Base-by-base conservation (phyloP, 2,329 filamentous ascomycete species). In the Cordyceps pruinosa region DNA sequence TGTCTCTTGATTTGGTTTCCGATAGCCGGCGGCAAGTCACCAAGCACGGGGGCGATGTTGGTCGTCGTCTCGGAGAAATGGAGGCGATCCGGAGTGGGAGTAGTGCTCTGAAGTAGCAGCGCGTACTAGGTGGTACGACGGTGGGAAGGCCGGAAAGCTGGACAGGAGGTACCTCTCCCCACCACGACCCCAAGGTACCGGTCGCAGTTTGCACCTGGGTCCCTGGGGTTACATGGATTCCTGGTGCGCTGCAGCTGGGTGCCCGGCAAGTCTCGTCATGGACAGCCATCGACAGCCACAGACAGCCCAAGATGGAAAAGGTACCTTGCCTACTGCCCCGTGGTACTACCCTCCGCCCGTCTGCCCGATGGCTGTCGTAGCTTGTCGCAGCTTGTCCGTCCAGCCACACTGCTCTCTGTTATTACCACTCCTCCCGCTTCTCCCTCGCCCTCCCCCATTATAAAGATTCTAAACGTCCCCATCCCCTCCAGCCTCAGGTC, bases 391-490 rank as follows among this genome's bases (percentile, higher is more conserved):
- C n/a, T 47, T 32, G 32, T 52, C 51, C 28, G 51, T 35, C 39
- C 46, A 54, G 51, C 28, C 19, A 25, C 46, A 44, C 12, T 8
- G 15, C 17, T 45, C 21, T 25, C 39, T 32, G 30, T 32, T 32
- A 6, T n/a, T n/a, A n/a, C 10, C 21, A 42, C n/a, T 25, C 28
- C 32, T n/a, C n/a, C n/a, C n/a, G n/a, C 23, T 17, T 23, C n/a
- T 25, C 19, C 37, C 47, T n/a, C 32, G 12, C 12, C 17, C 19
- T 32, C 39, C 47, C 39, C 13, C 28, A 39, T 37, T 58, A 52
- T 52, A 58, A 58, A 57, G 54, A 50, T 57, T 57, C 54, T 37
- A n/a, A 28, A 13, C 21, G 23, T 39, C 56, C 56, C 56, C 55
- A 23, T 34, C 39, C 42, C 19, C 35, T 48, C 28, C 54, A n/a